Conservation (phyloP, 148 eudicot genomes). For the Selenicereus undatus region DNA sequence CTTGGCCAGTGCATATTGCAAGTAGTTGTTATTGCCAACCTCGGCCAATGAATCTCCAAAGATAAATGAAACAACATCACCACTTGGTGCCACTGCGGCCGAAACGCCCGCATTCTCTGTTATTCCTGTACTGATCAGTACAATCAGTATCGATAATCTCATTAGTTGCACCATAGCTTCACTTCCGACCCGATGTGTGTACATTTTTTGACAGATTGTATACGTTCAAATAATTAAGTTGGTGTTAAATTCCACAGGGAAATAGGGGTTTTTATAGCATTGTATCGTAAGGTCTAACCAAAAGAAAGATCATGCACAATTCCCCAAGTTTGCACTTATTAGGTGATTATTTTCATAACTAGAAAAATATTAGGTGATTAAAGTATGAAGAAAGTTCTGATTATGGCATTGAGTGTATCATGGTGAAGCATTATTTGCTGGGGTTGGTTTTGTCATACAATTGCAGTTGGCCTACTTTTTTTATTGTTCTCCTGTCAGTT, state of each 20-base stretch:
- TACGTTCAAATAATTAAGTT: too few species aligned
- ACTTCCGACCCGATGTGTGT: neutral
- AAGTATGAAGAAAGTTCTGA: neutral
- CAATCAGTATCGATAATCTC: neutral
- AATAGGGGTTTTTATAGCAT: slow-evolving; percentile 8
- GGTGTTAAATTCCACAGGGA: neutral
- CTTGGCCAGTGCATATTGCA: slow-evolving; percentile 73
- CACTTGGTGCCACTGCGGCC: neutral
- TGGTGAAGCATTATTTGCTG: slow-evolving; percentile 15
- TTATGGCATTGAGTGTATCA: slow-evolving; percentile 17
- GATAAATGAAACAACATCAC: slow-evolving; percentile 48
- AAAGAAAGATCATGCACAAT: slow-evolving; percentile 15
- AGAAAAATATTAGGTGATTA: slow-evolving; percentile 16
- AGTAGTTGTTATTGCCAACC: slow-evolving; percentile 85
- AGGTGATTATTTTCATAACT: slow-evolving; percentile 29
- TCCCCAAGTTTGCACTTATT: slow-evolving; percentile 26
- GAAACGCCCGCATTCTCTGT: neutral
- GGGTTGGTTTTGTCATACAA: slow-evolving; percentile 1
- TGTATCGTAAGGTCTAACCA: slow-evolving; percentile 11
- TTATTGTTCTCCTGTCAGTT: slow-evolving; percentile 1
- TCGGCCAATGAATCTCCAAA: slow-evolving; percentile 97
- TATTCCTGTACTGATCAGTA: neutral
- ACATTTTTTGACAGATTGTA: too few species aligned
- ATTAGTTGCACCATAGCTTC: neutral
- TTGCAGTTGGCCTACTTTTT: slow-evolving; percentile 22